A percentile compares a stretch with the other conserved stretches of the same genome.
phyloP scores from a whole-genome alignment of 805 yeast species.

The Metschnikowia chrysomelidarum region DNA sequence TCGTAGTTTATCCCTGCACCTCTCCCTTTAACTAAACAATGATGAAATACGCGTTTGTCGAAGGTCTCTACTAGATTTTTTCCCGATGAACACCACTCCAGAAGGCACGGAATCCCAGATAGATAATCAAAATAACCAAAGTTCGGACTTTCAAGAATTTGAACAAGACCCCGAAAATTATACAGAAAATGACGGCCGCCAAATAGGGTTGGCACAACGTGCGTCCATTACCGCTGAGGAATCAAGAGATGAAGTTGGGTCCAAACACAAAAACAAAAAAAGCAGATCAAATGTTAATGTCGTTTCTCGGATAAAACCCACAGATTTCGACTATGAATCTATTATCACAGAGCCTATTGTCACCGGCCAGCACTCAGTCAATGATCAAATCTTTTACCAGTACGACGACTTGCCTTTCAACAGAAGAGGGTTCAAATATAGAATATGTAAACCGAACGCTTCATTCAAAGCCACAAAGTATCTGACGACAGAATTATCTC shows the following conservation, averaged over 20 bases:
- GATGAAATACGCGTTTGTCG: too few species aligned
- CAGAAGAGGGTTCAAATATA: slow-evolving; percentile 76
- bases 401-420: slow-evolving; percentile 82
- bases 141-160: too few species aligned
- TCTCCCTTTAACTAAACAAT: too few species aligned
- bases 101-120: too few species aligned
- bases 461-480: slow-evolving; percentile 55
- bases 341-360: slow-evolving; percentile 12
- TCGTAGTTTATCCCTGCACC: too few species aligned
- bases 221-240: slow-evolving; percentile 25
- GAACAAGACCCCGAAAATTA: neutral
- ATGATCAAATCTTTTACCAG: slow-evolving; percentile 32
- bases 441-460: slow-evolving; percentile 73
- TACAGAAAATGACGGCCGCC: neutral
- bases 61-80: too few species aligned
- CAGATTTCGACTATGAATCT: slow-evolving; percentile 24
- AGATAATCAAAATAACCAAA: too few species aligned
- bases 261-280: slow-evolving; percentile 25
- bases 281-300: slow-evolving; percentile 29
- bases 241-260: slow-evolving; percentile 18
- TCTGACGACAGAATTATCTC: slow-evolving; percentile 72
- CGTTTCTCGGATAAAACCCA: slow-evolving; percentile 37
- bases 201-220: neutral
- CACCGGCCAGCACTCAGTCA: slow-evolving; percentile 14
- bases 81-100: too few species aligned